Percentiles rank a stretch among this genome's conserved stretches.
Conservation (phyloP, 305 asterid species). For the Andrographis paniculata region DNA sequence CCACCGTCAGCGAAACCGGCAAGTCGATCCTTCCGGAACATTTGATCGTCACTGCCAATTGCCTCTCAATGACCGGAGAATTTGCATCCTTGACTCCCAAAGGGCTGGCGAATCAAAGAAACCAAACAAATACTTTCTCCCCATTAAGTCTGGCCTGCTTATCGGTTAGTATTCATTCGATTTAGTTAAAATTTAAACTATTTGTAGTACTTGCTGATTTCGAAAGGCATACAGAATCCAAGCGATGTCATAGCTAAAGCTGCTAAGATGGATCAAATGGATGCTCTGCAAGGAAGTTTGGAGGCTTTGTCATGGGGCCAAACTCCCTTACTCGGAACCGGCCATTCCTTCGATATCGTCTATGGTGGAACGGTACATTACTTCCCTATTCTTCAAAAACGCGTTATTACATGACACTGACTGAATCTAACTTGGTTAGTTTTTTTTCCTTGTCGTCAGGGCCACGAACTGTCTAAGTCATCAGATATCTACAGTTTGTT, state of each 20-base stretch:
- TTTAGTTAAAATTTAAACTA: conserved; percentile 8
- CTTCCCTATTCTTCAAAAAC: background rate
- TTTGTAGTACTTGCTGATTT: conserved; percentile 12
- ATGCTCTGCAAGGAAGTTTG: conserved; percentile 47
- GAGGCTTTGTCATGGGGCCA: conserved; percentile 65
- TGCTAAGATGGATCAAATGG: conserved; percentile 41
- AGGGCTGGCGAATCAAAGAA: conserved; percentile 76
- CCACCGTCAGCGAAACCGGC: conserved; percentile 67
- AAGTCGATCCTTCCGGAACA: conserved; percentile 78
- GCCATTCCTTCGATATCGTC: conserved; percentile 37
- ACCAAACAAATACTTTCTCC: conserved; percentile 40
- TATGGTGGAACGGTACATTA: conserved; percentile 47
- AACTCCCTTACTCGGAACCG: conserved; percentile 52
- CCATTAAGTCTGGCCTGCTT: conserved; percentile 83
- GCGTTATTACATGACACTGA: background rate
- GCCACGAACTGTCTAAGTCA: conserved; percentile 43
- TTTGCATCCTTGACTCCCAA: conserved; percentile 59
- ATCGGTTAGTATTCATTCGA: conserved; percentile 40
- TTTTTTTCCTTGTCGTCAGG: conserved; percentile 33
- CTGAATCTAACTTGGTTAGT: too few species aligned
- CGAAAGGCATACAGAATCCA: conserved; percentile 35
- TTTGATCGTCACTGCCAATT: conserved; percentile 62
- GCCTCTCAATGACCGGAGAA: conserved; percentile 72
- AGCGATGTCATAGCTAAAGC: conserved; percentile 48
- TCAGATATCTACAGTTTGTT: conserved; percentile 44